These are phyloP conservation scores for Candida sanyaensis DNA, from an alignment of 1,139 yeast species.

Conservation along the genomic window DNA sequence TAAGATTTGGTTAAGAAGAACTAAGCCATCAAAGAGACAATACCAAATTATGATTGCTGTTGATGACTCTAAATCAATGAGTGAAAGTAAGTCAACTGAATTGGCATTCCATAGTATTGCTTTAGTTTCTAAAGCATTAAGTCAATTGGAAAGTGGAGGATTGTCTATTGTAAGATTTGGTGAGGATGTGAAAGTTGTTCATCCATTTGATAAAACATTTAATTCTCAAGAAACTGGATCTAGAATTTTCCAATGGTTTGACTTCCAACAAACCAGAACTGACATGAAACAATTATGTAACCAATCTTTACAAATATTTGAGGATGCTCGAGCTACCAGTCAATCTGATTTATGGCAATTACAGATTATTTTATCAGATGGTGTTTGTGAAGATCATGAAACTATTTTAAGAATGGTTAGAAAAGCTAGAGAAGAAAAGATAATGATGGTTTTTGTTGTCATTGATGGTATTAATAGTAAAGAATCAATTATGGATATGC, in stretches of 20 bases:
- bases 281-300: constrained; percentile 75
- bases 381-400: constrained; percentile 94
- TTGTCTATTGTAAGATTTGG: constrained; percentile 92
- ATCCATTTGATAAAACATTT: constrained; percentile 86
- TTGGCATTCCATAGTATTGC: constrained; percentile 95
- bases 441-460: constrained; percentile 93
- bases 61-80: constrained; percentile 97
- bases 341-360: constrained; percentile 86
- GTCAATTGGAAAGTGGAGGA: constrained; percentile 94
- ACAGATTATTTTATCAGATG: constrained; percentile 91
- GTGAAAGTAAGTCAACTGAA: constrained; percentile 86
- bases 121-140: constrained; percentile 87
- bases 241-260: constrained; percentile 82
- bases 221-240: constrained; percentile 79
- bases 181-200: constrained; percentile 78
- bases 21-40: constrained; percentile 95
- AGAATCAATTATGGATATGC: constrained; percentile 93
- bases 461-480: constrained; percentile 85
- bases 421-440: constrained; percentile 86
- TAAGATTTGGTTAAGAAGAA: constrained; percentile 97
- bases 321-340: constrained; percentile 59
- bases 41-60: constrained; percentile 97
- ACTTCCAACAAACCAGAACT: constrained; percentile 86
- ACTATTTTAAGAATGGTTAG: constrained; percentile 81
- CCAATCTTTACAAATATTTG: constrained; percentile 74